phyloP scores from a whole-genome alignment of 345 rosid genomes.

The Schrenkiella parvula region DNA sequence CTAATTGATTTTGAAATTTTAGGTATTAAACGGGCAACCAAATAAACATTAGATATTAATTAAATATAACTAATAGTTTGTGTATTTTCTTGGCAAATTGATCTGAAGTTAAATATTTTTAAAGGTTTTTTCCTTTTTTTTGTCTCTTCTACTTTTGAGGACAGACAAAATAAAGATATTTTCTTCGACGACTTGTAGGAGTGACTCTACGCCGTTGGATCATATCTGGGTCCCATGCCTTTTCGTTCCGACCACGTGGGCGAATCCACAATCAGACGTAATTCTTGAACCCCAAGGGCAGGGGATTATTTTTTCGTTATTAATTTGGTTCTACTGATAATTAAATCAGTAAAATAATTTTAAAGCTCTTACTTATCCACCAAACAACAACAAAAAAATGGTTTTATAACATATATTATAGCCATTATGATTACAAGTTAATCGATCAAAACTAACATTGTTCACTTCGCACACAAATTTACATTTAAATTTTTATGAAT shows the following conservation, averaged over 20 bases:
- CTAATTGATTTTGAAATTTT: too few relatives aligned
- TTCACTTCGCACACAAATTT: too few relatives aligned
- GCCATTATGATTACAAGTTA: background rate
- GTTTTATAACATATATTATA: background rate
- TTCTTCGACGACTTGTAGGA: background rate
- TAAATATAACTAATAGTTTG: too few relatives aligned
- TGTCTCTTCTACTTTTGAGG: too few relatives aligned
- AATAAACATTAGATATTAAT: too few relatives aligned
- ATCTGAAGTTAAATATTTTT: too few relatives aligned
- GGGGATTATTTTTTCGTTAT: background rate
- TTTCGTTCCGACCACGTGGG: background rate
- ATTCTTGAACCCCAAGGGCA: slow-evolving; percentile 19
- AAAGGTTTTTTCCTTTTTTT: too few relatives aligned
- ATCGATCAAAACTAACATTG: background rate
- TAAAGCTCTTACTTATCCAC: background rate
- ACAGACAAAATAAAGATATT: slow-evolving; percentile 1
- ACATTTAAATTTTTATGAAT: too few relatives aligned
- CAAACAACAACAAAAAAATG: background rate
- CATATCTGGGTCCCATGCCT: background rate
- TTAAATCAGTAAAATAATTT: background rate
- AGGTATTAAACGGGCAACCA: too few relatives aligned
- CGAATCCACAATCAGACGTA: background rate
- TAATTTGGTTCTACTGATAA: background rate
- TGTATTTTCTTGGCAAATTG: too few relatives aligned
- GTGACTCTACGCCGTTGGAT: slow-evolving; percentile 17